Evolutionary conservation across 2,329 filamentous ascomycete species (phyloP), one percentile per base, ranked within the genome.

Genomic region (Claviceps sp.): DNA sequence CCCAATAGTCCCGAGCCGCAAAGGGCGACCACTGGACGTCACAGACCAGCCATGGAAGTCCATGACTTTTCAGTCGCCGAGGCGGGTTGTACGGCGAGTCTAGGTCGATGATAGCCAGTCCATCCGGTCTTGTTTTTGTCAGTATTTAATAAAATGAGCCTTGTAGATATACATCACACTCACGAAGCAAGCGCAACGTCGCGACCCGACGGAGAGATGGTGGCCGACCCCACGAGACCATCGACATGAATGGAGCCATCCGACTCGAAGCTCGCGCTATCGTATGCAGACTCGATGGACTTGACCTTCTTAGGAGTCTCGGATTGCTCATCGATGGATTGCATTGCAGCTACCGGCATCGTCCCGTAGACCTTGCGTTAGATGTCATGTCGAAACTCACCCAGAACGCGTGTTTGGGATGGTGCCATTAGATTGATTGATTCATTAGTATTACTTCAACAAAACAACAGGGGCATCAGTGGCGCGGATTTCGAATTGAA

Each of bases 21-120:
- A 96, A 95, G 1, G 91, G 91, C 11, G 88, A 95, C 91, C 91
- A 96, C 67, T 96, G 91, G 34, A 95, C 90, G 67, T 96, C 91
- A 11, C 91, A 89, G 5, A 95, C 90, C 50, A 95, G 82, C 88
- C 90, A 96, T n/a, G 88, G 85, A 44, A 88, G 83, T 52, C 88
- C 85, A 67, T 95, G 88, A 56, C 85, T 85, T 59, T 76, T 78
- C 47, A 96, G 76, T 61, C 89, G 85, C 18, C 89, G 84, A 18
- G 91, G 91, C 9, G 86, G 85, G 54, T 85, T 93, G 64, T 89
- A 93, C 1, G 88, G 88, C 11, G 84, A 89, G 69, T 96, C 90
- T 47, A 96, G 75, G 61, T 96, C 90, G 62, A 96, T 90, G 59
- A 96, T 88, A 63, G 91, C 85, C 52, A 96, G 77, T 47, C 90